These are phyloP conservation scores for Apiospora sp. DNA, from an alignment of 2,329 filamentous ascomycete species.

Conservation along the genomic window DNA sequence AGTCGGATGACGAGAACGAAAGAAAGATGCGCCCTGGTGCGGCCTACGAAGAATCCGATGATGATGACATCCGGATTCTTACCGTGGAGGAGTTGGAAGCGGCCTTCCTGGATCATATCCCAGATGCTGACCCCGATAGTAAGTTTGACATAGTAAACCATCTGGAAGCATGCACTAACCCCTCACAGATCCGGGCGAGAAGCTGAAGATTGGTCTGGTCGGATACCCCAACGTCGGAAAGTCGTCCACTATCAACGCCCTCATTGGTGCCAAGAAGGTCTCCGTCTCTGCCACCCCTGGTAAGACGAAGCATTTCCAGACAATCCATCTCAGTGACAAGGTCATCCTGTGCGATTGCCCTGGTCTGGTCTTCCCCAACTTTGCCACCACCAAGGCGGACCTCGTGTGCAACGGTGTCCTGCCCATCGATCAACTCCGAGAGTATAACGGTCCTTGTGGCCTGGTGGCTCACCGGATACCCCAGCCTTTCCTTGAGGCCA, in stretches of 20 bases:
- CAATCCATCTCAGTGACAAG: constrained; percentile 88
- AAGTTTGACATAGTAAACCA: constrained; percentile 35
- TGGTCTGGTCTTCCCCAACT: constrained; percentile 98
- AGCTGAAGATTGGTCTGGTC: constrained; percentile 90
- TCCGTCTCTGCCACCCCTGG: constrained; percentile 96
- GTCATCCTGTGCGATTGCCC: constrained; percentile 97
- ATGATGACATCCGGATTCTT: constrained; percentile 78
- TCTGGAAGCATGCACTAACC: constrained; percentile 32
- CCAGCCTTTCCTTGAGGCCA: constrained; percentile 84
- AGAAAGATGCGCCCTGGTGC: constrained; percentile 45
- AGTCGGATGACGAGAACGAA: constrained; percentile 43
- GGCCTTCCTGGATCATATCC: constrained; percentile 82
- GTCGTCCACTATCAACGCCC: constrained; percentile 97
- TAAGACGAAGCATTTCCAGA: constrained; percentile 99
- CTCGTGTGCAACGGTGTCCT: constrained; percentile 94
- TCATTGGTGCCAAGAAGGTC: constrained; percentile 98
- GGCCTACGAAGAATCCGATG: constrained; percentile 50
- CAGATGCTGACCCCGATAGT: constrained; percentile 62
- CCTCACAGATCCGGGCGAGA: constrained; percentile 59
- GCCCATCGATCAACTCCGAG: constrained; percentile 94
- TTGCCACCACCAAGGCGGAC: constrained; percentile 94
- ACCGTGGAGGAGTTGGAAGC: constrained; percentile 92
- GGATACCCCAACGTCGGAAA: constrained; percentile 99
- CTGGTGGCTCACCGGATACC: constrained; percentile 88
- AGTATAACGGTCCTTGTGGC: constrained; percentile 86